Evolutionary conservation across 192 early-diverging fungal genomes (phyloP).

Genomic region (Entophlyctis helioformis): DNA sequence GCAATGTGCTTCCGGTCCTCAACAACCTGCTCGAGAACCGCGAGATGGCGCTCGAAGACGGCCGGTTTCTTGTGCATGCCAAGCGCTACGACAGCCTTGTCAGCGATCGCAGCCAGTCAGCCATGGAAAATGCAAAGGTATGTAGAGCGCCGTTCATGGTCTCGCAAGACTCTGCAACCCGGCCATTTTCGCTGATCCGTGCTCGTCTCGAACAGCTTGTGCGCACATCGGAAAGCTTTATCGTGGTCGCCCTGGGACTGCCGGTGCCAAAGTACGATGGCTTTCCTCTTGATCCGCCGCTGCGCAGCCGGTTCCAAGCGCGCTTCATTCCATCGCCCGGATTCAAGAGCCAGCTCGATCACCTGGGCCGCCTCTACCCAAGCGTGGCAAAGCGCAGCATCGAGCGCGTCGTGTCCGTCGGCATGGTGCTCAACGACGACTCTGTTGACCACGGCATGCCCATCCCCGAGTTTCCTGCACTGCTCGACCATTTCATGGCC

Average conservation of each 20-base stretch:
- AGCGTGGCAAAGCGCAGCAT: no score
- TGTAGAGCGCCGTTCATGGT: no score
- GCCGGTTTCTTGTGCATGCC: conserved; percentile 60
- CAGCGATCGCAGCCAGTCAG: conserved; percentile 29
- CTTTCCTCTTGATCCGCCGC: conserved; percentile 65
- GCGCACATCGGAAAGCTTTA: conserved; percentile 51
- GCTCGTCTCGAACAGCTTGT: conserved; percentile 52
- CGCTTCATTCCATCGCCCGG: no score
- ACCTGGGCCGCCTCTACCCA: no score
- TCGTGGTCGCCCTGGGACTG: conserved; percentile 64
- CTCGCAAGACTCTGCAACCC: no score
- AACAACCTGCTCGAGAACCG: conserved; percentile 80
- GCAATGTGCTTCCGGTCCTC: conserved; percentile 72
- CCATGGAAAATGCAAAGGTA: no score
- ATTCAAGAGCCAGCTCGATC: no score
- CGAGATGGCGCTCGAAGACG: conserved; percentile 76
- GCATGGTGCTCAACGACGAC: no score
- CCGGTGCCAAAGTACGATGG: conserved; percentile 55
- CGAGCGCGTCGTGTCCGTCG: no score
- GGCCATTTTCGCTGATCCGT: no score
- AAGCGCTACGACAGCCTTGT: conserved; percentile 52
- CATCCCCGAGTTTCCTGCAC: no score
- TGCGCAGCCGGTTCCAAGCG: conserved; percentile 67
- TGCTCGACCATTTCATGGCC: no score
- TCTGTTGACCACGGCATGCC: background rate